Evolutionary conservation across 139 green algal species (phyloP).

Genomic region (Mesostigma viride): DNA sequence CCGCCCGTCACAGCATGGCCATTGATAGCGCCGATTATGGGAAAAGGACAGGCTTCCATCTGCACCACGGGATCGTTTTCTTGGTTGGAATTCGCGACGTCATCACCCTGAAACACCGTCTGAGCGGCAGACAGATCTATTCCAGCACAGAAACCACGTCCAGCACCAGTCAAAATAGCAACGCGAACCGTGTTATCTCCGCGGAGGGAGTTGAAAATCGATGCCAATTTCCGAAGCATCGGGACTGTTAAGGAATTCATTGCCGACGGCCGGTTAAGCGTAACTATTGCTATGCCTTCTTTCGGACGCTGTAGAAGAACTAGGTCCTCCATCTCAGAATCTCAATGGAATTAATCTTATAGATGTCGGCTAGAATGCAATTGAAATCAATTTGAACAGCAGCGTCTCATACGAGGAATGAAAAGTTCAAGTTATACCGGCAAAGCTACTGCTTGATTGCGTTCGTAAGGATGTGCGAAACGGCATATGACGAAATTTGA

Average conservation of each 20-base stretch:
- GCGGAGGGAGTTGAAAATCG: slow-evolving; percentile 10
- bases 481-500: no score
- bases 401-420: no score
- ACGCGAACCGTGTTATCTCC: slow-evolving; percentile 7
- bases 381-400: no score
- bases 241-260: slow-evolving; percentile 26
- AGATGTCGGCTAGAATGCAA: no score
- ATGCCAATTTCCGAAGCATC: slow-evolving; percentile 26
- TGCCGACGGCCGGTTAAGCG: slow-evolving; percentile 27
- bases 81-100: slow-evolving; percentile 15
- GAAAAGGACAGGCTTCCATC: slow-evolving; percentile 36
- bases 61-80: slow-evolving; percentile 33
- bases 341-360: no score
- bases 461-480: no score
- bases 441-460: no score
- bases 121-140: slow-evolving; percentile 16
- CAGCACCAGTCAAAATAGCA: slow-evolving; percentile 27
- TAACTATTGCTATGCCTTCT: slow-evolving; percentile 11
- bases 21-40: slow-evolving; percentile 40
- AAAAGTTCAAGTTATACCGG: no score
- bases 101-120: slow-evolving; percentile 24
- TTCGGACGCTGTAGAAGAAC: no score
- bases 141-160: slow-evolving; percentile 28
- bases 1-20: slow-evolving; percentile 34
- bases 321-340: no score